Percentiles rank a stretch among this genome's conserved stretches.
Conservation (phyloP, 2,329 filamentous ascomycete genomes). For the Botrytis porri region DNA sequence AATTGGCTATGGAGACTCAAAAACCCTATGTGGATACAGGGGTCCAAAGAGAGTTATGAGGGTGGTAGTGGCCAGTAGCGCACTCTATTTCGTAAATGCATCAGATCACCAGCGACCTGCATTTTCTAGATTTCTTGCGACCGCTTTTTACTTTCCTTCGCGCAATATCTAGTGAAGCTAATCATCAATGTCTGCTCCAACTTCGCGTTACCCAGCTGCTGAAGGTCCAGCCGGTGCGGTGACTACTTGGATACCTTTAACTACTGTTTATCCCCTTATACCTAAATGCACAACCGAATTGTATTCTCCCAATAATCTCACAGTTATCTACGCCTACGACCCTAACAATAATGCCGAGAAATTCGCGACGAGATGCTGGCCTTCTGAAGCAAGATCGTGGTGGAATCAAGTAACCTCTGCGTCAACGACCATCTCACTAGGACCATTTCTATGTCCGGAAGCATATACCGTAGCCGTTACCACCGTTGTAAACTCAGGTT, state of each 20-base stretch:
- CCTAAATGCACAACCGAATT: slow-evolving; percentile 5
- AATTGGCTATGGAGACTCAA: not conserved
- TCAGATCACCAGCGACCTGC: not conserved
- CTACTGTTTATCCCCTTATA: slow-evolving; percentile 13
- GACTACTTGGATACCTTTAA: slow-evolving; percentile 17
- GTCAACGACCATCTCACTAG: not conserved
- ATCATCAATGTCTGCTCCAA: not conserved
- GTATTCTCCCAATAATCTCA: not conserved
- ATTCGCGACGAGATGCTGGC: slow-evolving; percentile 3
- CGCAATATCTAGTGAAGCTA: not conserved
- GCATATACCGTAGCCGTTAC: slow-evolving; percentile 3
- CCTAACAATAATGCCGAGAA: not conserved
- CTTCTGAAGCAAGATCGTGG: slow-evolving; percentile 1
- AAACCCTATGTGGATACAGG: not conserved
- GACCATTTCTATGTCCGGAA: slow-evolving; percentile 14
- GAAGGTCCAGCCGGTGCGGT: not conserved
- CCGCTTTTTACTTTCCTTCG: not conserved
- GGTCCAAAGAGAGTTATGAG: not conserved
- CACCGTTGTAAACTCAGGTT: not conserved
- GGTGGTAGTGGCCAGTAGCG: not conserved
- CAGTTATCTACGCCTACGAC: not conserved
- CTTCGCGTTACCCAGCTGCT: slow-evolving; percentile 3
- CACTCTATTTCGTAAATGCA: not conserved
- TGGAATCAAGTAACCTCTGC: slow-evolving; percentile 3
- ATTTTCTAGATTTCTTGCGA: not conserved